A percentile compares a stretch with the other conserved stretches of the same genome.
Conservation (phyloP, 1,284 basidiomycete genomes). For the Phlebopus sp. region DNA sequence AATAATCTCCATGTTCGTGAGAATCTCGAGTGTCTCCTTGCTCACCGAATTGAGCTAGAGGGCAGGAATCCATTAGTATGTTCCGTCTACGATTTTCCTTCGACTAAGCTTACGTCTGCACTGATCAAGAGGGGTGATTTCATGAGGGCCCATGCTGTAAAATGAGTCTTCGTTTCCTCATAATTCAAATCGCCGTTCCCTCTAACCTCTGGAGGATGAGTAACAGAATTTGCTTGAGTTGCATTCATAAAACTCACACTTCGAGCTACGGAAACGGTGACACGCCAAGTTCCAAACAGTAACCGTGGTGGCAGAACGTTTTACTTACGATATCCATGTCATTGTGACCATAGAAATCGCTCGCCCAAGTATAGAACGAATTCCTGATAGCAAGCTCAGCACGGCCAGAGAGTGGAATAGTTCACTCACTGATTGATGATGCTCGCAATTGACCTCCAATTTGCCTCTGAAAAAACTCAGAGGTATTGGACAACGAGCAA, state of each 20-base stretch:
- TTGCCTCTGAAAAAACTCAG: conserved; percentile 22
- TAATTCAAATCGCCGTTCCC: conserved; percentile 42
- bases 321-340: conserved; percentile 45
- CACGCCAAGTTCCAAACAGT: not conserved
- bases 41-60: conserved; percentile 49
- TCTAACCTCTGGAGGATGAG: conserved; percentile 19
- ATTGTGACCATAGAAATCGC: conserved; percentile 46
- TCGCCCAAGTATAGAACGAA: conserved; percentile 42
- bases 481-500: not conserved
- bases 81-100: not conserved
- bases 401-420: not conserved
- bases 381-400: conserved; percentile 32
- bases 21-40: conserved; percentile 48
- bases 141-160: conserved; percentile 49
- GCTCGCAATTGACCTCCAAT: conserved; percentile 35
- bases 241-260: conserved; percentile 26
- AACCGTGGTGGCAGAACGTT: not conserved
- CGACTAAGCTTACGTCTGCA: conserved; percentile 36
- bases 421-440: conserved; percentile 38
- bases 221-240: not conserved
- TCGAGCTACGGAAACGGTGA: conserved; percentile 34
- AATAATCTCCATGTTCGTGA: conserved; percentile 62
- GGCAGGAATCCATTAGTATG: not conserved
- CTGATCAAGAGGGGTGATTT: conserved; percentile 48
- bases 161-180: conserved; percentile 45